Evolutionary conservation across 345 rosid genomes (phyloP).

Genomic region (Laguncularia racemosa): DNA sequence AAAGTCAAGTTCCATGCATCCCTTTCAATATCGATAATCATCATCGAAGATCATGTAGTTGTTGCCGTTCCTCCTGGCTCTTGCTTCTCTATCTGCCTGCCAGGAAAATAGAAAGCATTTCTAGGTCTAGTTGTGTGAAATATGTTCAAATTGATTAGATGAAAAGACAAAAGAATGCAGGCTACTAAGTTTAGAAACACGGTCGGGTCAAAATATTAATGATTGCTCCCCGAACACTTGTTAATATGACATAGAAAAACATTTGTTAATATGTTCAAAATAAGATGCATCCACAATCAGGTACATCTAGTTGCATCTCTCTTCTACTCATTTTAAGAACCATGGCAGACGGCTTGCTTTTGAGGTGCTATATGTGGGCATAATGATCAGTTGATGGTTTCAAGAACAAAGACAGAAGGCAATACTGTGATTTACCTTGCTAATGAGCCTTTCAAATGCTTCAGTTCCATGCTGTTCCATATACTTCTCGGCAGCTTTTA

Average conservation of each 20-base stretch:
- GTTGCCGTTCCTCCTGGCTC: constrained; percentile 37
- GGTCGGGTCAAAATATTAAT: too few species aligned
- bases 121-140: background rate
- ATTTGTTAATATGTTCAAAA: too few species aligned
- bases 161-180: background rate
- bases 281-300: too few species aligned
- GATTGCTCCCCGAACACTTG: too few species aligned
- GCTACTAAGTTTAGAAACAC: too few species aligned
- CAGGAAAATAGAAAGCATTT: constrained; percentile 4
- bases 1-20: too few species aligned
- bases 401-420: background rate
- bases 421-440: constrained; percentile 23
- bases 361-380: background rate
- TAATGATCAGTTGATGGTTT: background rate
- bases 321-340: too few species aligned
- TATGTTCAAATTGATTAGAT: background rate
- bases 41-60: constrained; percentile 77
- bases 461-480: constrained; percentile 54
- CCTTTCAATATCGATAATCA: constrained; percentile 55
- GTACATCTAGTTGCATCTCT: too few species aligned
- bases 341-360: background rate
- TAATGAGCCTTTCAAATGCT: constrained; percentile 43
- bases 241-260: too few species aligned
- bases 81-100: constrained; percentile 69
- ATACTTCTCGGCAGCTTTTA: constrained; percentile 66